These are phyloP conservation scores for Eucalyptus viminalis DNA, from an alignment of 345 rosid genomes.

Conservation along the genomic window DNA sequence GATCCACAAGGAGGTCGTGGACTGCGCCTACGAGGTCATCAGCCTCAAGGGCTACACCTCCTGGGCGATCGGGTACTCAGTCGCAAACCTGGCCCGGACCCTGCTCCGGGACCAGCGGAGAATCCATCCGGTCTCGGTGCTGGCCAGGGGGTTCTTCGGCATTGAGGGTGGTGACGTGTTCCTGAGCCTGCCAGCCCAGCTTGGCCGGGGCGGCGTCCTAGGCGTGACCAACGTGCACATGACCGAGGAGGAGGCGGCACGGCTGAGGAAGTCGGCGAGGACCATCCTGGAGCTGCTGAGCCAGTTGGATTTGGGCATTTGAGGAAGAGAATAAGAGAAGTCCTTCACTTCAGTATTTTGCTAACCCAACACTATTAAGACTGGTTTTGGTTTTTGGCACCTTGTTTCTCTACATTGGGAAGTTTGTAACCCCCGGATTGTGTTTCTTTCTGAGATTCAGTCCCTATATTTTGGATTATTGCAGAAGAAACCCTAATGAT, in stretches of 20 bases:
- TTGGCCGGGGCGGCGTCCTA: slow-evolving; percentile 64
- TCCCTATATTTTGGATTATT: background rate
- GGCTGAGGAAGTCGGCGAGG: slow-evolving; percentile 56
- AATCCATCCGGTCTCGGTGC: slow-evolving; percentile 85
- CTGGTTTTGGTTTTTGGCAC: background rate
- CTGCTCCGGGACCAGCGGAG: slow-evolving; percentile 72
- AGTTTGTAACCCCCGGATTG: background rate
- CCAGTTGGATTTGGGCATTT: slow-evolving; percentile 17
- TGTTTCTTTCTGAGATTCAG: background rate
- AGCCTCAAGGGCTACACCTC: slow-evolving; percentile 87
- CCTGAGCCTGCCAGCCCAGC: slow-evolving; percentile 76
- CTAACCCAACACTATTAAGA: background rate
- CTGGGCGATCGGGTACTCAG: slow-evolving; percentile 99
- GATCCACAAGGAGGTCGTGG: slow-evolving; percentile 60
- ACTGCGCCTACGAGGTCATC: slow-evolving; percentile 78
- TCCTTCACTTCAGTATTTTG: background rate
- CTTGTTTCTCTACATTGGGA: background rate
- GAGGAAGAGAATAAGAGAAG: background rate
- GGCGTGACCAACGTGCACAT: slow-evolving; percentile 76
- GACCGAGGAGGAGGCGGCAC: slow-evolving; percentile 50
- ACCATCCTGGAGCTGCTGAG: slow-evolving; percentile 58
- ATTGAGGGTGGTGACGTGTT: slow-evolving; percentile 57
- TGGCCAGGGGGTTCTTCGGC: slow-evolving; percentile 79
- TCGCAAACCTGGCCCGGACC: slow-evolving; percentile 59
- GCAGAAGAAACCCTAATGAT: background rate